Evolutionary conservation across 1,284 basidiomycete species (phyloP).

Genomic region (Marasmius sp.): DNA sequence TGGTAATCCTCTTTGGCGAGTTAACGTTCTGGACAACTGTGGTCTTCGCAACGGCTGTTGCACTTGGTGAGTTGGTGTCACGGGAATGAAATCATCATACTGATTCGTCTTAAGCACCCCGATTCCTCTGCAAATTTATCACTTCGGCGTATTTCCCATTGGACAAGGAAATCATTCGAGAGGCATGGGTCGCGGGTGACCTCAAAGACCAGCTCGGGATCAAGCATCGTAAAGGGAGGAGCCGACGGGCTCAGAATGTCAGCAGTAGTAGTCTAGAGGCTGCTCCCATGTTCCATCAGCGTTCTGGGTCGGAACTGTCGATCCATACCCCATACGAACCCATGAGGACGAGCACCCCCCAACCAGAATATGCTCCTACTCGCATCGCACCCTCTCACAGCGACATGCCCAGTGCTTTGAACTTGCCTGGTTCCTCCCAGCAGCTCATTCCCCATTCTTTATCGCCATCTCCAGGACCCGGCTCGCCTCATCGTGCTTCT

Average conservation of each 20-base stretch:
- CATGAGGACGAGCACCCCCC: slow-evolving; percentile 32
- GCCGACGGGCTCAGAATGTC: slow-evolving; percentile 29
- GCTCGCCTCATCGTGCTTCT: slow-evolving; percentile 32
- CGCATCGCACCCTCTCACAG: slow-evolving; percentile 33
- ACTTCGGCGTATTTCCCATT: slow-evolving; percentile 67
- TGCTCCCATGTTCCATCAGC: slow-evolving; percentile 67
- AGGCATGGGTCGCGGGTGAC: slow-evolving; percentile 86
- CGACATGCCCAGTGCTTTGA: slow-evolving; percentile 18
- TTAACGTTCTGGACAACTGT: slow-evolving; percentile 84
- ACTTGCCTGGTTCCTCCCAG: neutral
- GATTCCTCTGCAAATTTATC: slow-evolving; percentile 72
- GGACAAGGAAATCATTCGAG: slow-evolving; percentile 85
- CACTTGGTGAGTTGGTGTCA: slow-evolving; percentile 59
- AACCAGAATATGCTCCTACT: slow-evolving; percentile 32
- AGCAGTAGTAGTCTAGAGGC: slow-evolving; percentile 45
- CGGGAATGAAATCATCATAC: slow-evolving; percentile 5
- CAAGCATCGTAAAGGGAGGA: slow-evolving; percentile 51
- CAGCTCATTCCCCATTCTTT: slow-evolving; percentile 1
- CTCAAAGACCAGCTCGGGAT: slow-evolving; percentile 84
- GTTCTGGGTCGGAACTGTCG: slow-evolving; percentile 62
- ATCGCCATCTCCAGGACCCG: slow-evolving; percentile 3
- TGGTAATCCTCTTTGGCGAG: slow-evolving; percentile 72
- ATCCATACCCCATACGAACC: slow-evolving; percentile 46
- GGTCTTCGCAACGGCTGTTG: slow-evolving; percentile 64
- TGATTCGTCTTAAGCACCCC: slow-evolving; percentile 49